Percentiles rank a stretch among this genome's conserved stretches.
Evolutionary conservation across 2,329 filamentous ascomycete species (phyloP).

Genomic region (Chaetomiaceae sp.): DNA sequence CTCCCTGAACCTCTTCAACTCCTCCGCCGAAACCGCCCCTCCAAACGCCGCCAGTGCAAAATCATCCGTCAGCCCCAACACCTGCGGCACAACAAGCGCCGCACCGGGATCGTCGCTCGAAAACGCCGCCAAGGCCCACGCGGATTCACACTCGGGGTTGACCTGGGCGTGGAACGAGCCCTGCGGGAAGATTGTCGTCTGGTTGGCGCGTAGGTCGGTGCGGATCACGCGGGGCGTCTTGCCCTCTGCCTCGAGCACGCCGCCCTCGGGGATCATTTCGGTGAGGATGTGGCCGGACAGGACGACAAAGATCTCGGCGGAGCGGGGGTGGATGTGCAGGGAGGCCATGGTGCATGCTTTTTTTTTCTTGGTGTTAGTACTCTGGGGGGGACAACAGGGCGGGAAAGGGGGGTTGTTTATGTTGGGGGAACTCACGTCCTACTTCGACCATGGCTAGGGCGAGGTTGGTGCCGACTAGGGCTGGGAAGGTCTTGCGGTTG

Average conservation of each 20-base stretch:
- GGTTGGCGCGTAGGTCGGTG: constrained; percentile 2
- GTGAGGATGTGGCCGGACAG: not conserved
- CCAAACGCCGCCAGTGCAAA: not conserved
- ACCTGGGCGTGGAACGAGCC: constrained; percentile 6
- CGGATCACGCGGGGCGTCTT: not conserved
- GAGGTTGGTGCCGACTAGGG: not conserved
- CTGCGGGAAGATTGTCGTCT: constrained; percentile 5
- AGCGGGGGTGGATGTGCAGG: constrained; percentile 4
- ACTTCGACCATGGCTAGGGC: not conserved
- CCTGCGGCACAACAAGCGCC: not conserved
- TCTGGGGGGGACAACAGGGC: no score
- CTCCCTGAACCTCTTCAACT: not conserved
- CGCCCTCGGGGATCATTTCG: constrained; percentile 2
- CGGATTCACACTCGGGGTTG: not conserved
- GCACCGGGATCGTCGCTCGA: not conserved
- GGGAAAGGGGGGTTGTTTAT: not conserved
- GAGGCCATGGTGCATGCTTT: constrained; percentile 5
- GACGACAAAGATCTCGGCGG: constrained; percentile 6
- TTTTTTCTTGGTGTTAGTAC: not conserved
- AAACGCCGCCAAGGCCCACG: not conserved
- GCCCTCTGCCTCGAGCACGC: not conserved
- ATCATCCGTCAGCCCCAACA: not conserved
- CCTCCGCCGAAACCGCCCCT: not conserved
- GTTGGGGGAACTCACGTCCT: not conserved
- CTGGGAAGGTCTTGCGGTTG: constrained; percentile 3